Evolutionary conservation across 2,329 filamentous ascomycete species (phyloP), one percentile per base, ranked within the genome.

Genomic region (Emergomyces pasteurianus): DNA sequence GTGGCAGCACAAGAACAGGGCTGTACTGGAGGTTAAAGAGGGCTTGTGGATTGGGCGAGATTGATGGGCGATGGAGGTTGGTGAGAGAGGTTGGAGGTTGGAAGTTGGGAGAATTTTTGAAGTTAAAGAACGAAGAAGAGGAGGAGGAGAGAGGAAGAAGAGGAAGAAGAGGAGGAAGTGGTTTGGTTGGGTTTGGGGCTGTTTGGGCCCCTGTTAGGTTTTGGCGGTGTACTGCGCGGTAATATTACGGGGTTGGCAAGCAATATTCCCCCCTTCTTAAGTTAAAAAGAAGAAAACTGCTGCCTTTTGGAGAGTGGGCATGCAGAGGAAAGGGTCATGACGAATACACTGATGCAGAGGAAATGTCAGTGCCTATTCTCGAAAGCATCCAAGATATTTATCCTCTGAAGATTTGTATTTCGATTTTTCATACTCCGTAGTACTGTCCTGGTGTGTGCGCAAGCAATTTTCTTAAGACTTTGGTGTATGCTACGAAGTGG

Each of bases 31-130:
- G 3, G 2, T 43, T 7, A 8, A 10, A 21, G 21, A 9, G 10
- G n/a, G 43, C 21, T n/a, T 12, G 12, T n/a, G 18, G 26, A 23
- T 16, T 31, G 63, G 67, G 63, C 72, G 68, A 71, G 67, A 71
- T 69, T 70, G 31, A 31, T 31, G 31, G 31, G 31, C 31, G 31
- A 31, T 31, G 70, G 68, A 69, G 68, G 65, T 62, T 67, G 68
- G n/a, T n/a, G n/a, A 66, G 71, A 67, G 70, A 68, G 70, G 71
- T 69, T 21, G 54, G 7, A 31, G 31, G 31, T 67, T 68, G 70
- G 72, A 72, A 68, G 71, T 72, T 68, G 71, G 70, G 69, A 71
- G 70, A 71, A 60, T 63, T 62, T 57, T 38, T 58, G 59, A 58
- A 57, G 63, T 58, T 57, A 66, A 64, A 63, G 62, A 61, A 21